phyloP scores from a whole-genome alignment of 225 moss, liverwort and hornwort species.

The Marchantia paleacea region DNA sequence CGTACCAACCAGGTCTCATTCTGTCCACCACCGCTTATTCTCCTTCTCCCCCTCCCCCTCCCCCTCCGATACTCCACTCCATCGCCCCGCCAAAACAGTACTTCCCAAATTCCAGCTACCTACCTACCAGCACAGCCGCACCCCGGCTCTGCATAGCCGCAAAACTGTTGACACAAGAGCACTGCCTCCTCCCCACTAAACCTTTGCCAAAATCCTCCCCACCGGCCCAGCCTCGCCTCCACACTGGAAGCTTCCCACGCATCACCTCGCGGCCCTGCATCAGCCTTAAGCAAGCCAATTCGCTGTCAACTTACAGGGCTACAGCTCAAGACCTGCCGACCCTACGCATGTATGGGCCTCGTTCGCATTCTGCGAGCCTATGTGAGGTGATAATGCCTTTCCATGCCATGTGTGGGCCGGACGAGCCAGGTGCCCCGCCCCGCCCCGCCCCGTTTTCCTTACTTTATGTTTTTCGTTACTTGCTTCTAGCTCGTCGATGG shows the following conservation, averaged over 20 bases:
- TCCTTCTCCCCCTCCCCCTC: not conserved
- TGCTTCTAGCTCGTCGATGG: no score
- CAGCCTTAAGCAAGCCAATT: not conserved
- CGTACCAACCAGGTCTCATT: not conserved
- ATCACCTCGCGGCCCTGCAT: not conserved
- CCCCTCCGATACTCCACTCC: not conserved
- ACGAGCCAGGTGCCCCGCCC: not conserved
- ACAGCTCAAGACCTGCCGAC: conserved; percentile 5
- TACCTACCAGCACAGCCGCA: not conserved
- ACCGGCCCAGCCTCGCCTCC: not conserved
- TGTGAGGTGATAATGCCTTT: not conserved
- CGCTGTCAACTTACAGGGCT: conserved; percentile 5
- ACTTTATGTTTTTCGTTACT: not conserved
- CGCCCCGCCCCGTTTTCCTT: not conserved
- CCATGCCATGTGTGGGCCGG: conserved; percentile 8
- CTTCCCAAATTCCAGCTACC: conserved; percentile 1
- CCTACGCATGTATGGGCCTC: not conserved
- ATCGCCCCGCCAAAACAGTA: conserved; percentile 1
- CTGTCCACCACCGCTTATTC: not conserved
- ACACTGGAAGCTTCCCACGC: conserved; percentile 1
- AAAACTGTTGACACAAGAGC: not conserved
- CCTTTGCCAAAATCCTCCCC: not conserved
- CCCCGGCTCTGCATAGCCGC: not conserved
- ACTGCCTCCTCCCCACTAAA: not conserved
- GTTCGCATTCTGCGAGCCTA: not conserved